Conservation (phyloP, 1,284 basidiomycete species). For the Malassezia sp. region DNA sequence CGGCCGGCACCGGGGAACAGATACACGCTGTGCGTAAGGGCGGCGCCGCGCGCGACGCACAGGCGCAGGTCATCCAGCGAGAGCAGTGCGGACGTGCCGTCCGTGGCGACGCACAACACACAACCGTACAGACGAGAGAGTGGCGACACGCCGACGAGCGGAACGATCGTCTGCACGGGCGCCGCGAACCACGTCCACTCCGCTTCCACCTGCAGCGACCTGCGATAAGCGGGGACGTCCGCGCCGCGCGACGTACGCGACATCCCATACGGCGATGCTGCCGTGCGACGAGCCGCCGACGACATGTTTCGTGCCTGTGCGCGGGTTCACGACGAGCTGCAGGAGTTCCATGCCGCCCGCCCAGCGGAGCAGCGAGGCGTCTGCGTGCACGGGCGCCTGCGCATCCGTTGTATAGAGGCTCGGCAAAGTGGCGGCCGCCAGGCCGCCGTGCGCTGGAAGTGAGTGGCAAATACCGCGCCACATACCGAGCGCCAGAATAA, state of each 20-base stretch:
- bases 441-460: too few species aligned
- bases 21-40: too few species aligned
- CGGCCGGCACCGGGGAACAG: conserved; percentile 60
- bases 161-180: conserved; percentile 56
- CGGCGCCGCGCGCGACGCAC: too few species aligned
- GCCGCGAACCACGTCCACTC: conserved; percentile 61
- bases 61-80: conserved; percentile 59
- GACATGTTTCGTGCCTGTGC: conserved; percentile 14
- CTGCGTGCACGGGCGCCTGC: background rate
- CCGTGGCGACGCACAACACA: conserved; percentile 61
- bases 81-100: conserved; percentile 71
- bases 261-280: conserved; percentile 52
- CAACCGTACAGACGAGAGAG: conserved; percentile 59
- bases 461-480: too few species aligned
- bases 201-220: conserved; percentile 57
- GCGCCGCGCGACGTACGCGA: too few species aligned
- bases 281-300: conserved; percentile 19
- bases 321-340: conserved; percentile 13
- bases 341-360: conserved; percentile 3
- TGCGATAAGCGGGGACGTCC: too few species aligned
- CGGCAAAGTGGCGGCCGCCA: background rate
- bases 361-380: conserved; percentile 3
- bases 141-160: conserved; percentile 52
- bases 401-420: background rate
- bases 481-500: background rate